Conservation (phyloP, 2,329 filamentous ascomycete species). For the Purpureocillium takamizusanense region DNA sequence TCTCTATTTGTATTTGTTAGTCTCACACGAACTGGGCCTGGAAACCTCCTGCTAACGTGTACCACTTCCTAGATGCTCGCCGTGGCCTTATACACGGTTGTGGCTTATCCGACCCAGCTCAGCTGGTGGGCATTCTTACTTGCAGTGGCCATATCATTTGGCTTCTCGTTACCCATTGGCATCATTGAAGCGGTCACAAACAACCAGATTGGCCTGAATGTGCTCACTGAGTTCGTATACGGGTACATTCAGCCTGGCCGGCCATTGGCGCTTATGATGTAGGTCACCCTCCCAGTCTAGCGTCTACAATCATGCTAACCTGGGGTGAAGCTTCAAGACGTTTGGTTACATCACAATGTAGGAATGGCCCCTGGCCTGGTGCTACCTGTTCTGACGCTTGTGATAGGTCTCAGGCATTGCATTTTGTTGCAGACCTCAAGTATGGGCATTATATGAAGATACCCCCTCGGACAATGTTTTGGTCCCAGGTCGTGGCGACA, state of each 20-base stretch:
- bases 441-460: slow-evolving; percentile 69
- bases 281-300: slow-evolving; percentile 16
- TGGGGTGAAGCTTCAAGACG: slow-evolving; percentile 45
- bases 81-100: slow-evolving; percentile 44
- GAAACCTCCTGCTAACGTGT: not conserved
- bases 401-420: slow-evolving; percentile 47
- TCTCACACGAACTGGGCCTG: slow-evolving; percentile 4
- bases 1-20: slow-evolving; percentile 45
- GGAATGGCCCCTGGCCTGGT: slow-evolving; percentile 1
- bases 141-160: slow-evolving; percentile 52
- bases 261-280: slow-evolving; percentile 67
- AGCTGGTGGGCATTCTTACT: slow-evolving; percentile 66
- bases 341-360: slow-evolving; percentile 54
- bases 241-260: slow-evolving; percentile 68
- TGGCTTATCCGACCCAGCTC: slow-evolving; percentile 57
- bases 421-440: slow-evolving; percentile 58
- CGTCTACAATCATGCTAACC: too few relatives aligned
- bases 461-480: slow-evolving; percentile 58
- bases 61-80: slow-evolving; percentile 37
- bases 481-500: slow-evolving; percentile 56
- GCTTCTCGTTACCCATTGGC: slow-evolving; percentile 57
- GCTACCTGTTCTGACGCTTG: slow-evolving; percentile 3
- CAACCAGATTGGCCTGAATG: slow-evolving; percentile 64
- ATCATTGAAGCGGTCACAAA: slow-evolving; percentile 64
- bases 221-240: slow-evolving; percentile 65